Conservation (phyloP, 495 filamentous ascomycete species). For the Cercophora newfieldiana region DNA sequence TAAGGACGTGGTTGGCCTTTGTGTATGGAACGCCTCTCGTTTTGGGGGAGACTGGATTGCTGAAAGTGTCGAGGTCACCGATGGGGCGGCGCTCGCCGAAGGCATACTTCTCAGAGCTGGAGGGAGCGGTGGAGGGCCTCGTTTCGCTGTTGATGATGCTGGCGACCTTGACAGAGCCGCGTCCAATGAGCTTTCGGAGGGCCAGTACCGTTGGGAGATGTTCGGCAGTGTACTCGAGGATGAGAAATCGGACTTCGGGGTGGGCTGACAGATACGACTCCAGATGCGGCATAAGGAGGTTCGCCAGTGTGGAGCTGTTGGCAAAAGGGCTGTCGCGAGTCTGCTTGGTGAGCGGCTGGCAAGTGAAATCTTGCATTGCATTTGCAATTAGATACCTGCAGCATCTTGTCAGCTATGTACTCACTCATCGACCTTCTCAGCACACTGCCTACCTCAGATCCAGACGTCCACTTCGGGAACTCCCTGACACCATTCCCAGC, state of each 20-base stretch:
- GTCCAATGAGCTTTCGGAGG: conserved; percentile 44
- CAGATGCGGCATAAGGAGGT: conserved; percentile 47
- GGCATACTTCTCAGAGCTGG: neutral
- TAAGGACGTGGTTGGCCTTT: conserved; percentile 45
- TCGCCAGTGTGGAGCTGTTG: conserved; percentile 44
- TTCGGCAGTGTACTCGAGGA: conserved; percentile 49
- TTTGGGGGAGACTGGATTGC: conserved; percentile 5
- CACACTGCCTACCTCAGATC: conserved; percentile 41
- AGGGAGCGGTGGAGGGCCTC: conserved; percentile 6
- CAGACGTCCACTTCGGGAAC: conserved; percentile 42
- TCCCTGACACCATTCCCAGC: conserved; percentile 39
- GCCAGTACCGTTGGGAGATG: conserved; percentile 47
- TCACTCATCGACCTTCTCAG: neutral
- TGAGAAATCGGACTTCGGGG: conserved; percentile 42
- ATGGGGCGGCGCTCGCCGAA: conserved; percentile 11
- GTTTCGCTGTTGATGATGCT: conserved; percentile 40
- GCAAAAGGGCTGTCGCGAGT: conserved; percentile 48
- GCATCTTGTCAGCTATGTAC: conserved; percentile 3
- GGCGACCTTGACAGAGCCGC: conserved; percentile 44
- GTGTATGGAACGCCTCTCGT: conserved; percentile 30
- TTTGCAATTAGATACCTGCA: conserved; percentile 48
- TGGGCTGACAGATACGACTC: conserved; percentile 44
- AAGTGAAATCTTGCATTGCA: conserved; percentile 50
- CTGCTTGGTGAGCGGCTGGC: conserved; percentile 44
- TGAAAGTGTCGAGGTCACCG: conserved; percentile 14